Base-by-base conservation (phyloP, 805 yeast genomes). In the Metschnikowia dekortorum region DNA sequence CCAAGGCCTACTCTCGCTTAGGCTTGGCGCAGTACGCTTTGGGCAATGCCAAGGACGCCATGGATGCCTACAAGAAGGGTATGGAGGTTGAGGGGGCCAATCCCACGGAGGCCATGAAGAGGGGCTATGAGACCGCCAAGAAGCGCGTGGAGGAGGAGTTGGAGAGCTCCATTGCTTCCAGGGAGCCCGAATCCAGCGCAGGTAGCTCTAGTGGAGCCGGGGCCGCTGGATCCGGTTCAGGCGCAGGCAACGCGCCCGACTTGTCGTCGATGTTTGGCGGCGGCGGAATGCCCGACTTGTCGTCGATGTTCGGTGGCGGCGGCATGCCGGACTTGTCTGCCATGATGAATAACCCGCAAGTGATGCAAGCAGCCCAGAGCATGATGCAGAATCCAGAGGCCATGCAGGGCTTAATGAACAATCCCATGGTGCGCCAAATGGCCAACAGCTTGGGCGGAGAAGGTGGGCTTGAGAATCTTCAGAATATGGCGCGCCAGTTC, bases 11-110 rank as follows among this genome's bases (percentile, higher is more conserved):
- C 78, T 88, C 97, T 6, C 85, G 99, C 69, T 76, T 94, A 58
- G 99, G 98, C 2, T 82, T 91, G 60, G 98, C 99, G 4, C 83
- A 85, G 64, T 92, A 85, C 68, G 96, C 97, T n/a, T 75, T 87
- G 52, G 96, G 96, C n/a, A 92, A 91, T 64, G 84, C 92, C 52
- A 83, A 87, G 69, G 96, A 86, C 47, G 81, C 99, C 10, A 75
- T 90, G 75, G 86, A 89, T 44, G 97, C 98, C 30, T 94, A 94
- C 71, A 84, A 87, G 69, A 78, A 77, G 56, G 99, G 97, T 37
- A 69, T 94, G 57, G 90, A 87, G 51, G 81, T 82, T 50, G 98
- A 94, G 71, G 97, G 97, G 40, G 87, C 82, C 41, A 71, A 74
- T 28, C 89, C 92, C 43, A 81, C 91, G 7, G 96, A 87, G 38